These are phyloP conservation scores for Carex arenaria DNA, from an alignment of 202 grass and related monocot species.

Conservation along the genomic window DNA sequence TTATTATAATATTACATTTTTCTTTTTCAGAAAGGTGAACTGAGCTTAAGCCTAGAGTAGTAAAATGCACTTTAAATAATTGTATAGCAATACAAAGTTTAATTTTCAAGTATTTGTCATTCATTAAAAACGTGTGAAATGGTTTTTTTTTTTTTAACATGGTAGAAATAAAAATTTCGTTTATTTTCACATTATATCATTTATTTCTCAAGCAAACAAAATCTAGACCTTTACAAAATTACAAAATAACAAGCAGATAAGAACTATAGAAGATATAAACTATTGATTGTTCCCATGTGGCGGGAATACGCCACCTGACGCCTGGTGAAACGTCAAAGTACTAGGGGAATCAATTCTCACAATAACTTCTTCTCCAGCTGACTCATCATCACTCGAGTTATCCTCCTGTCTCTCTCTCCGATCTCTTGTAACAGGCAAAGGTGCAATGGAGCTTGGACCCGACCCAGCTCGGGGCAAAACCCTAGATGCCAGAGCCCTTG, in stretches of 20 bases:
- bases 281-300: constrained; percentile 6
- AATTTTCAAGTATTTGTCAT: not conserved
- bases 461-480: not conserved
- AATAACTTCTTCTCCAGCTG: constrained; percentile 63
- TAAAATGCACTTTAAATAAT: not conserved
- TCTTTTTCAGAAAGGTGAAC: not conserved
- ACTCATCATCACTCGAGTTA: constrained; percentile 59
- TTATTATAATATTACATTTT: not conserved
- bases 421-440: constrained; percentile 9
- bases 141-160: too few species aligned
- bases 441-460: not conserved
- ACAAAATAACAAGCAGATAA: not conserved
- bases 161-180: too few species aligned
- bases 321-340: constrained; percentile 53
- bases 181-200: not conserved
- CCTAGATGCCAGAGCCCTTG: not conserved
- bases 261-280: not conserved
- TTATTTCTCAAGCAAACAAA: constrained; percentile 1
- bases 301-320: constrained; percentile 4
- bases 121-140: not conserved
- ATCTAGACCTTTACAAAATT: constrained; percentile 7
- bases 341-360: constrained; percentile 88
- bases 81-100: not conserved
- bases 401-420: constrained; percentile 7
- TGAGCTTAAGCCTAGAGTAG: not conserved